phyloP scores from a whole-genome alignment of 805 yeast species.

The Myxozyma vanderwaltii region DNA sequence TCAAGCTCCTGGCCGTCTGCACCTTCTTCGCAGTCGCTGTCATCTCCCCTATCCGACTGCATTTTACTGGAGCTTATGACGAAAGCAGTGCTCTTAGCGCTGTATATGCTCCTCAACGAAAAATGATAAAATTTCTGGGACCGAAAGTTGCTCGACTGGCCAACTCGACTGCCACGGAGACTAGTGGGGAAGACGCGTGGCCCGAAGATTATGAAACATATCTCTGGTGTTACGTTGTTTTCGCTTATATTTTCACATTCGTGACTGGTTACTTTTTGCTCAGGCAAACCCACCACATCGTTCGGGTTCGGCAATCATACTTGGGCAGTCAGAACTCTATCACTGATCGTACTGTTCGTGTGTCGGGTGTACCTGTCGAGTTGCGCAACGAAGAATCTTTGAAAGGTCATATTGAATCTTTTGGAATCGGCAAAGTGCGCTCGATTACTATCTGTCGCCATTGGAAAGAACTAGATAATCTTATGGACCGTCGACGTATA shows the following conservation, averaged over 20 bases:
- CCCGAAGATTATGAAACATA: slow-evolving; percentile 57
- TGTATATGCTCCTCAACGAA: slow-evolving; percentile 1
- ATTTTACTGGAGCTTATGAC: slow-evolving; percentile 79
- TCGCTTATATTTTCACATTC: slow-evolving; percentile 82
- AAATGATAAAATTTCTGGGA: not conserved
- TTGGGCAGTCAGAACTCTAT: slow-evolving; percentile 84
- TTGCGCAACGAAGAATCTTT: slow-evolving; percentile 71
- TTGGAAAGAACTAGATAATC: slow-evolving; percentile 72
- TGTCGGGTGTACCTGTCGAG: slow-evolving; percentile 86
- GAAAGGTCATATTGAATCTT: slow-evolving; percentile 70
- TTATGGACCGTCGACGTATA: slow-evolving; percentile 61
- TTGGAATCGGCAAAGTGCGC: slow-evolving; percentile 79
- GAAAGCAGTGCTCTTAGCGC: slow-evolving; percentile 2
- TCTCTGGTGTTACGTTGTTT: slow-evolving; percentile 82
- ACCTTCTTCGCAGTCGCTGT: slow-evolving; percentile 69
- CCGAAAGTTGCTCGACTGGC: not conserved
- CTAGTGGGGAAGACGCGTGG: slow-evolving; percentile 1
- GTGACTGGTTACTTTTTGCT: slow-evolving; percentile 62
- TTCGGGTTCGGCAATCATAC: slow-evolving; percentile 72
- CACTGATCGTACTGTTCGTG: slow-evolving; percentile 81
- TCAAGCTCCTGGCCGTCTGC: slow-evolving; percentile 64
- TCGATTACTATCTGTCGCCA: slow-evolving; percentile 80
- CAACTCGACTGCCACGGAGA: not conserved
- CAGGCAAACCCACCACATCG: slow-evolving; percentile 71
- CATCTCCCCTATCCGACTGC: slow-evolving; percentile 82